Base-by-base conservation (phyloP, 192 early-diverging fungal genomes). In the Thamnidium elegans region DNA sequence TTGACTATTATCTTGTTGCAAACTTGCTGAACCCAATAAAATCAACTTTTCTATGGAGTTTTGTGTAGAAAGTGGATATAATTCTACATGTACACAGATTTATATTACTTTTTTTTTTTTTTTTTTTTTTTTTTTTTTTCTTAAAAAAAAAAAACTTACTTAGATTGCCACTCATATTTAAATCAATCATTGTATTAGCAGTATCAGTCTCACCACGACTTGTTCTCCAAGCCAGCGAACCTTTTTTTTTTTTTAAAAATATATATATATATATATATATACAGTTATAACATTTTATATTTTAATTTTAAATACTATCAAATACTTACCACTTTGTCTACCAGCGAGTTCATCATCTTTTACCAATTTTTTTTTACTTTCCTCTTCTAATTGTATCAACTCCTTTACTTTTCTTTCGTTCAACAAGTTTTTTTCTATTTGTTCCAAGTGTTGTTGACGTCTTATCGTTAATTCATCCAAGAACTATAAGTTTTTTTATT, bases 241-340 rank as follows among this genome's bases (percentile, higher is more conserved):
- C n/a, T n/a, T n/a, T n/a, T n/a, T n/a, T n/a, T n/a, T n/a, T n/a
- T n/a, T n/a, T n/a, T n/a, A n/a, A n/a, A n/a, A n/a, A n/a, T n/a
- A n/a, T n/a, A n/a, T n/a, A n/a, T n/a, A n/a, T n/a, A n/a, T n/a
- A n/a, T n/a, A n/a, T n/a, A n/a, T n/a, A n/a, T n/a, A n/a, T n/a
- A n/a, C n/a, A n/a, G n/a, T n/a, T n/a, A n/a, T n/a, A n/a, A n/a
- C n/a, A n/a, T n/a, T n/a, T n/a, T n/a, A n/a, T n/a, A n/a, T n/a
- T n/a, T n/a, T n/a, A n/a, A n/a, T n/a, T n/a, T n/a, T n/a, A n/a
- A n/a, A n/a, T n/a, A n/a, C n/a, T n/a, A n/a, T n/a, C n/a, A n/a
- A n/a, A n/a, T n/a, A n/a, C n/a, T n/a, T n/a, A n/a, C 74, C 74
- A 68, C 74, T 76, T 45, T 68, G 46, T 39, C 74, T 46, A 39